Evolutionary conservation across 495 filamentous ascomycete species (phyloP).

Genomic region (Tuber magnatum): DNA sequence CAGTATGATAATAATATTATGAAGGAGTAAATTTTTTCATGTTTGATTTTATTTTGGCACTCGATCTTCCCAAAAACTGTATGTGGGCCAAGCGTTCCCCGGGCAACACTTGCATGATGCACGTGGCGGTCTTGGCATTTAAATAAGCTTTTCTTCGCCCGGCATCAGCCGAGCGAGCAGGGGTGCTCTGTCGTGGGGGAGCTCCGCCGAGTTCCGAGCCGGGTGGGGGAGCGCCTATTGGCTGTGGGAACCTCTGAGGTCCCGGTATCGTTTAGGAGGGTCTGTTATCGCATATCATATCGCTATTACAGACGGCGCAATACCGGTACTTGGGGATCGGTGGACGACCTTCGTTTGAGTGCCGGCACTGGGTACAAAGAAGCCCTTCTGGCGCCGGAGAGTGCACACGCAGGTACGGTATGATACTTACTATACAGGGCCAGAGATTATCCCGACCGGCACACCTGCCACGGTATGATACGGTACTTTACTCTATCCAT

Average conservation of each 20-base stretch:
- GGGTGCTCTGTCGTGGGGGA: neutral
- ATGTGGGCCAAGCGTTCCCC: slow-evolving; percentile 1
- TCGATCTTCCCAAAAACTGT: neutral
- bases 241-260: neutral
- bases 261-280: neutral
- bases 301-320: too few relatives aligned
- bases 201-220: neutral
- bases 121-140: neutral
- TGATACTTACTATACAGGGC: neutral
- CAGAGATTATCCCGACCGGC: neutral
- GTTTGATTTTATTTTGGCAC: neutral
- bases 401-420: too few relatives aligned
- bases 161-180: neutral
- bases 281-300: neutral
- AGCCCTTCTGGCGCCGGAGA: neutral
- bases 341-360: neutral
- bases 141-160: neutral
- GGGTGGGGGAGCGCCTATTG: neutral
- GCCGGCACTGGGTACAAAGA: neutral
- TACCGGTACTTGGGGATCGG: neutral
- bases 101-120: neutral
- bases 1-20: neutral
- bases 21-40: neutral
- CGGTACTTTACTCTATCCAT: neutral
- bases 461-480: neutral